Evolutionary conservation across 805 yeast genomes (phyloP).

Genomic region (Ogataea trehaloabstinens): DNA sequence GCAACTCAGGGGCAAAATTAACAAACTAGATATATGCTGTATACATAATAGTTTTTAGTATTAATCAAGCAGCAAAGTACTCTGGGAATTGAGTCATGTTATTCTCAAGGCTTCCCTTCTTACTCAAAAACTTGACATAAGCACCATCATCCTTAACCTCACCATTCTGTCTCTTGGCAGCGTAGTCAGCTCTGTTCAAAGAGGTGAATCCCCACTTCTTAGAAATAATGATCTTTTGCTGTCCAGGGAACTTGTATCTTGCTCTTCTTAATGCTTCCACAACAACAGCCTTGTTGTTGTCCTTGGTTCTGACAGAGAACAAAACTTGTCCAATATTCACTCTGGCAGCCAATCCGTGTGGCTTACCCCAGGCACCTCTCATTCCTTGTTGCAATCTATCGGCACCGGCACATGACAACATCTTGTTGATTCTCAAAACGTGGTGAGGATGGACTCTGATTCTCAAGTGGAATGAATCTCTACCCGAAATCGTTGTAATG

Average conservation of each 20-base stretch:
- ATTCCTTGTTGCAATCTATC: constrained; percentile 99
- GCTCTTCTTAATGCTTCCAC: constrained; percentile 99
- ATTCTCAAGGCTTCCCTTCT: constrained; percentile 90
- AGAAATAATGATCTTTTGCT: constrained; percentile 97
- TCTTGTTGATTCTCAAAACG: constrained; percentile 99
- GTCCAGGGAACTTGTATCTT: constrained; percentile 99
- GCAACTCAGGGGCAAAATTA: too few relatives aligned
- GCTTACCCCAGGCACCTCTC: constrained; percentile 99
- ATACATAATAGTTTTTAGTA: too few relatives aligned
- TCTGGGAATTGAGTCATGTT: constrained; percentile 95
- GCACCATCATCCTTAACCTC: constrained; percentile 99
- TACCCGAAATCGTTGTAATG: constrained; percentile 95
- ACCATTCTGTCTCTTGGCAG: constrained; percentile 91
- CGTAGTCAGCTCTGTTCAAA: constrained; percentile 96
- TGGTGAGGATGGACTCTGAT: constrained; percentile 99
- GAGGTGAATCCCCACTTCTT: constrained; percentile 99
- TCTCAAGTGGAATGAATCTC: constrained; percentile 99
- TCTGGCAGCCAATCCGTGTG: constrained; percentile 99
- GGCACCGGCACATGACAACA: constrained; percentile 99
- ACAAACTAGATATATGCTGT: too few relatives aligned
- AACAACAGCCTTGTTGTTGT: constrained; percentile 94
- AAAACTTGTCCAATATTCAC: constrained; percentile 98
- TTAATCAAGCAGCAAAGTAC: constrained; percentile 47
- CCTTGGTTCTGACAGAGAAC: constrained; percentile 98
- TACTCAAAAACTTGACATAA: constrained; percentile 96